Evolutionary conservation across 768 basidiomycete species (phyloP).

Genomic region (Dioszegia crocea): DNA sequence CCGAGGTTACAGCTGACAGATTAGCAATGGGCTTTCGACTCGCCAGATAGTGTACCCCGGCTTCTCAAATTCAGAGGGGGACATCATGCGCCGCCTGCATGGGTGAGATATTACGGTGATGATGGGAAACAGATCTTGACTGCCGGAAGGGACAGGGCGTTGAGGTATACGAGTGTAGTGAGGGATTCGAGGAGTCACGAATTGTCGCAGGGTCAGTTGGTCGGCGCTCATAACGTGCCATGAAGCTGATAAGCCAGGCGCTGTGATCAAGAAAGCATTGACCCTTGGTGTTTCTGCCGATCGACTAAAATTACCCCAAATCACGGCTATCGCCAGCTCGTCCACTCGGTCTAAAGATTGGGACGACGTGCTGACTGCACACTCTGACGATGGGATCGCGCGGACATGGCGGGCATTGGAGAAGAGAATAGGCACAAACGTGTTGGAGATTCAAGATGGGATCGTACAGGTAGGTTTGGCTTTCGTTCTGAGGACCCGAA

Average conservation of each 20-base stretch:
- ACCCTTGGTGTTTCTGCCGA: constrained; percentile 71
- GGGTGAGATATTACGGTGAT: constrained; percentile 92
- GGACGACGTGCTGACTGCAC: constrained; percentile 93
- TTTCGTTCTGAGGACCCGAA: not conserved
- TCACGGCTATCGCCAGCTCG: constrained; percentile 74
- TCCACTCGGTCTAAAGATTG: constrained; percentile 83
- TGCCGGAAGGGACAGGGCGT: constrained; percentile 72
- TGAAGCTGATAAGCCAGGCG: constrained; percentile 56
- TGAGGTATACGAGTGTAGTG: constrained; percentile 87
- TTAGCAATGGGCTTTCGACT: constrained; percentile 98
- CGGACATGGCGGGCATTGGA: constrained; percentile 82
- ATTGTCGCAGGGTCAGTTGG: constrained; percentile 72
- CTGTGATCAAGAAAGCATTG: constrained; percentile 74
- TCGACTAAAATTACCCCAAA: constrained; percentile 76
- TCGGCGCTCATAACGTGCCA: not conserved
- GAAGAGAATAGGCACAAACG: constrained; percentile 74
- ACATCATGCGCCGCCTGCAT: constrained; percentile 82
- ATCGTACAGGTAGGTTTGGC: constrained; percentile 61
- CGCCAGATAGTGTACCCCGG: constrained; percentile 76
- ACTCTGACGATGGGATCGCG: constrained; percentile 73
- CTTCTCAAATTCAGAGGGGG: constrained; percentile 88
- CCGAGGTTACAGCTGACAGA: not conserved
- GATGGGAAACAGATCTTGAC: constrained; percentile 93
- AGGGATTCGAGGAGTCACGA: constrained; percentile 93
- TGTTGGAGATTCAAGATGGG: constrained; percentile 62